phyloP scores from a whole-genome alignment of 495 filamentous ascomycete genomes.

The Aspergillus avenaceus region DNA sequence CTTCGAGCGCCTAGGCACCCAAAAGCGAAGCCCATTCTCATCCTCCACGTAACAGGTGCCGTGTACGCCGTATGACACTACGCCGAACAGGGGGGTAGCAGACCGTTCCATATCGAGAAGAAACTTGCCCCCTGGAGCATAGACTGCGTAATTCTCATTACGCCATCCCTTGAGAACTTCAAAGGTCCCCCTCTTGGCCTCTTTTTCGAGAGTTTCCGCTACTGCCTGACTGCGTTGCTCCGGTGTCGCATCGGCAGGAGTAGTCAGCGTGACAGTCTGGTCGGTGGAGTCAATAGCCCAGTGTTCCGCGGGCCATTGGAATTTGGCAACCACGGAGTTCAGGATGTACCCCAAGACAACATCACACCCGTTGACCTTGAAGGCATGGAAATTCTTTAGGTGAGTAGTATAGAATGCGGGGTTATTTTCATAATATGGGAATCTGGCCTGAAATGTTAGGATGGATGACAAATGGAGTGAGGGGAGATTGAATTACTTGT shows the following conservation, averaged over 20 bases:
- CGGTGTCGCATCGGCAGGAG: constrained; percentile 35
- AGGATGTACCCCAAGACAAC: constrained; percentile 61
- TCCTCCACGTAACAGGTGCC: constrained; percentile 72
- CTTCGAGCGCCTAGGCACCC: constrained; percentile 73
- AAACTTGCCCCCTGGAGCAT: constrained; percentile 57
- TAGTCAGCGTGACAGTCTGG: constrained; percentile 46
- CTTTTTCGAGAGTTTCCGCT: constrained; percentile 54
- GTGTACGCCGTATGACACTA: constrained; percentile 87
- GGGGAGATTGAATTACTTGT: constrained; percentile 48
- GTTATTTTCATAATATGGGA: constrained; percentile 60
- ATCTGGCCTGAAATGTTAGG: constrained; percentile 41
- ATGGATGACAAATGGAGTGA: not conserved
- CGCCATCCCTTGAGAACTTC: constrained; percentile 78
- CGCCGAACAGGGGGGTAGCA: constrained; percentile 76
- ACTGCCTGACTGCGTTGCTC: constrained; percentile 58
- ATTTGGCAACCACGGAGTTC: constrained; percentile 51
- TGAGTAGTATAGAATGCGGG: constrained; percentile 45
- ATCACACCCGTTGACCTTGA: constrained; percentile 48
- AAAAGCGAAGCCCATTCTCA: constrained; percentile 65
- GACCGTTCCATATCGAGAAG: constrained; percentile 76
- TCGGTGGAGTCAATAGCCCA: constrained; percentile 49
- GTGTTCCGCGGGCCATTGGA: constrained; percentile 46
- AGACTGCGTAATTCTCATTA: constrained; percentile 82
- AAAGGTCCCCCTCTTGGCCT: constrained; percentile 62
- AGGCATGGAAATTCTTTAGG: constrained; percentile 48